Evolutionary conservation across 192 early-diverging fungal species (phyloP).

Genomic region (Coemansia reversa): DNA sequence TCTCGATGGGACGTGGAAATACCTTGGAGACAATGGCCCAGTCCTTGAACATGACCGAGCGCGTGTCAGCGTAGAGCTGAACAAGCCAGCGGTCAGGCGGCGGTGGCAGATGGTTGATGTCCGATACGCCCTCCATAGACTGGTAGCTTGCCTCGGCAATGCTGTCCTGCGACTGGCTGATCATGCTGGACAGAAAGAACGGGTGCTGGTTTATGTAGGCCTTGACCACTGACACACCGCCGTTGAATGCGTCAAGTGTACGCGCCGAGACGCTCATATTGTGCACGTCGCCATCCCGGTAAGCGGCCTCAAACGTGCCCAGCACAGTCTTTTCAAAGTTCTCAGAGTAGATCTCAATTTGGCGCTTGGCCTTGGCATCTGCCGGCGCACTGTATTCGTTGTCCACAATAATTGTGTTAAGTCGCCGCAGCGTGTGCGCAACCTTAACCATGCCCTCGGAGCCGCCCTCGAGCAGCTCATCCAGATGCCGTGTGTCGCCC

Average conservation of each 20-base stretch:
- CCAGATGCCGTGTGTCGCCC: slow-evolving; percentile 70
- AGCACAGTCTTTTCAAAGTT: slow-evolving; percentile 87
- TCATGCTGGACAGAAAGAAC: slow-evolving; percentile 85
- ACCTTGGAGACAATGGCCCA: slow-evolving; percentile 91
- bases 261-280: slow-evolving; percentile 77
- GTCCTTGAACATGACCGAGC: slow-evolving; percentile 78
- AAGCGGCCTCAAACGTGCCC: slow-evolving; percentile 83
- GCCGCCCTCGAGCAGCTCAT: slow-evolving; percentile 70
- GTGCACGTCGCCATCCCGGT: slow-evolving; percentile 68
- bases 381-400: slow-evolving; percentile 49
- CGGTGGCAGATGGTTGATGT: slow-evolving; percentile 55
- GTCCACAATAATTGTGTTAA: slow-evolving; percentile 69
- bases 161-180: slow-evolving; percentile 59
- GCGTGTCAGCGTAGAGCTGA: slow-evolving; percentile 82
- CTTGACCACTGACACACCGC: slow-evolving; percentile 90
- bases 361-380: slow-evolving; percentile 64
- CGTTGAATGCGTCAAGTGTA: slow-evolving; percentile 91
- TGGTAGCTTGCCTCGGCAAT: slow-evolving; percentile 51
- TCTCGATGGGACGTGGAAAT: slow-evolving; percentile 85
- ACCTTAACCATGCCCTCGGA: slow-evolving; percentile 86
- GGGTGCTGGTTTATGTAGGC: slow-evolving; percentile 97
- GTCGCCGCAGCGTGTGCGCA: slow-evolving; percentile 77
- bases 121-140: slow-evolving; percentile 46
- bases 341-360: slow-evolving; percentile 93
- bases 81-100: slow-evolving; percentile 68